phyloP scores from a whole-genome alignment of 1,284 basidiomycete species.

The Trametes pubescens region DNA sequence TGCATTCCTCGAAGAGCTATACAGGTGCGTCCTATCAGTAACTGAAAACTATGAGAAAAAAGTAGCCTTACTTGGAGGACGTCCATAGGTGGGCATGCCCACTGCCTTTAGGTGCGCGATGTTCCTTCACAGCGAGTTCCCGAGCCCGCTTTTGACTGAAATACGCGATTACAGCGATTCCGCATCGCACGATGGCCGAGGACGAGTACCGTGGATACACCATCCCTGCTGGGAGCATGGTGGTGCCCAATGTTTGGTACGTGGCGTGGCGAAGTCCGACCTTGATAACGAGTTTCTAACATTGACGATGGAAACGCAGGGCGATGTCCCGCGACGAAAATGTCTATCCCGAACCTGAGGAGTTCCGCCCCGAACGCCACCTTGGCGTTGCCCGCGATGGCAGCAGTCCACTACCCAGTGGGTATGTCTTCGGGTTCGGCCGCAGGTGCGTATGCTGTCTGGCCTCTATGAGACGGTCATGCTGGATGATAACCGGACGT shows the following conservation, averaged over 20 bases:
- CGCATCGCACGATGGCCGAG: constrained; percentile 46
- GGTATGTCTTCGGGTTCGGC: constrained; percentile 30
- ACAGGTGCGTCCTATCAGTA: constrained; percentile 45
- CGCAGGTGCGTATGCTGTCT: constrained; percentile 40
- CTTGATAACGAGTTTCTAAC: background rate
- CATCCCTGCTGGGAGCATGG: constrained; percentile 54
- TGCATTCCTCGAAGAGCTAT: constrained; percentile 55
- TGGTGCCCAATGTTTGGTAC: constrained; percentile 58
- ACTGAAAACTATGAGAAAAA: constrained; percentile 3
- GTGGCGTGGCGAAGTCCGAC: background rate
- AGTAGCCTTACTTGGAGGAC: background rate
- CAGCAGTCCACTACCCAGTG: constrained; percentile 10
- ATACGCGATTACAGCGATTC: constrained; percentile 17
- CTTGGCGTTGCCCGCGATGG: constrained; percentile 12
- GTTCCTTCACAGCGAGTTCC: too few species aligned
- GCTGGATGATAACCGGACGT: too few species aligned
- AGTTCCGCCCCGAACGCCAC: constrained; percentile 41
- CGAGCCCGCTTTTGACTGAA: too few species aligned
- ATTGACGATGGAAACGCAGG: constrained; percentile 25
- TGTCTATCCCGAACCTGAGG: constrained; percentile 36
- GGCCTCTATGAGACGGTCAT: too few species aligned
- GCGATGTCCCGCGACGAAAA: constrained; percentile 37
- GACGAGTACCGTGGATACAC: constrained; percentile 55
- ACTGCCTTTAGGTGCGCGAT: constrained; percentile 21
- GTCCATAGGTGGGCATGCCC: constrained; percentile 26